Base-by-base conservation (phyloP, 192 early-diverging fungal genomes). In the Backusella circina region DNA sequence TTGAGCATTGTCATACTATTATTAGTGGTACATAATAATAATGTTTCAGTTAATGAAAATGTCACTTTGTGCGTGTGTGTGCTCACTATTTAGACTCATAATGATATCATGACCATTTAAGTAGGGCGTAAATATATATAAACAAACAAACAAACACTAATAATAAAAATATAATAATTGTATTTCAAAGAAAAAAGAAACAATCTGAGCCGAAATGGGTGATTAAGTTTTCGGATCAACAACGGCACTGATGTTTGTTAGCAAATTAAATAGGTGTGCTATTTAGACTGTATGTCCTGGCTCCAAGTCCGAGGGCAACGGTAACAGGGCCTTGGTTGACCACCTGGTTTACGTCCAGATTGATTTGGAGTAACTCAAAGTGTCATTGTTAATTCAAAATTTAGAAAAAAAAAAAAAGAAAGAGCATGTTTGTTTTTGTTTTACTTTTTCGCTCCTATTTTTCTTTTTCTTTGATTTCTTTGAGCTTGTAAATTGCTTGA, bases 151-250 rank as follows among this genome's bases (percentile, higher is more conserved):
- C 31, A 64, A 30, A 74, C 18, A 7, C 44, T 50, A 70, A 65
- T 65, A 18, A 69, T 72, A 12, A 38, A 35, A 26, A 37, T 57
- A 65, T 37, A 73, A 28, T 50, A 71, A 47, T 39, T 35, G 5
- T 57, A 54, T 23, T 47, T 79, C 21, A 21, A 44, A 50, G 38
- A 26, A 13, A 26, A 75, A 16, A 21, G 28, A n/a, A n/a, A n/a
- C n/a, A n/a, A n/a, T 12, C 67, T 30, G 64, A 76, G 16, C 81
- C 81, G 10, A 68, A 47, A 68, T 44, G 7, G 73, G 61, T 28
- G 72, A 54, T 57, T 33, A 57, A 18, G 72, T 72, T 7, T 82
- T 82, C 68, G 81, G 81, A 44, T 82, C 81, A 54, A 66, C 3
- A 18, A 76, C 77, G 16, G 72, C 38, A 31, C 77, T 79, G 23